Evolutionary conservation across 2,329 filamentous ascomycete species (phyloP).

Genomic region (Coniella vitis): DNA sequence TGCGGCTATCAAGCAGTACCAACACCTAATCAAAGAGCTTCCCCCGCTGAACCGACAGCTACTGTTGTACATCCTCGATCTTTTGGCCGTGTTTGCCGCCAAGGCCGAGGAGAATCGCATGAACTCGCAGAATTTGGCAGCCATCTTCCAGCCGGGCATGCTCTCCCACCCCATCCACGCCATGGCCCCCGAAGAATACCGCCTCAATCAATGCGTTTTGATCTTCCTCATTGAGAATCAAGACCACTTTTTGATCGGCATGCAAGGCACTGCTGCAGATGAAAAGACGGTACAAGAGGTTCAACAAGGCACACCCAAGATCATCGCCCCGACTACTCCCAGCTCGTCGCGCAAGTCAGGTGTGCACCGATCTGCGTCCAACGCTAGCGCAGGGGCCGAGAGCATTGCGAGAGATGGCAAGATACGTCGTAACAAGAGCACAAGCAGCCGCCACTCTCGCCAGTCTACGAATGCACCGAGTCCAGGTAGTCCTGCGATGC

Average conservation of each 20-base stretch:
- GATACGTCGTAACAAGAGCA: constrained; percentile 81
- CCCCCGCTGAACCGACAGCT: constrained; percentile 90
- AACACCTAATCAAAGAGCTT: constrained; percentile 84
- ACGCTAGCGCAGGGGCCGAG: constrained; percentile 80
- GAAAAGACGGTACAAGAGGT: constrained; percentile 62
- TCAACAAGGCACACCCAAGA: constrained; percentile 60
- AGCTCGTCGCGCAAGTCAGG: constrained; percentile 47
- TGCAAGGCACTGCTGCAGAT: constrained; percentile 98
- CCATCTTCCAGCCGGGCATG: constrained; percentile 96
- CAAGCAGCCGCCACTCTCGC: constrained; percentile 80
- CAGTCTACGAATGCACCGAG: constrained; percentile 65
- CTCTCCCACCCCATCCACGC: constrained; percentile 90
- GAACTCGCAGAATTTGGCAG: constrained; percentile 88
- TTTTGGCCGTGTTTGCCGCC: constrained; percentile 92
- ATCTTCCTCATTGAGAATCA: constrained; percentile 99
- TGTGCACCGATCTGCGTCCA: constrained; percentile 72
- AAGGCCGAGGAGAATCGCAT: constrained; percentile 97
- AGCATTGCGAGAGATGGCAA: constrained; percentile 76
- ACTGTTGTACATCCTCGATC: constrained; percentile 88
- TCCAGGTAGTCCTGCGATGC: constrained; percentile 55
- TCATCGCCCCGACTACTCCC: constrained; percentile 41
- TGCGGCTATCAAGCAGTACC: constrained; percentile 74
- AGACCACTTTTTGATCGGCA: constrained; percentile 95
- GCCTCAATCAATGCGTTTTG: constrained; percentile 90
- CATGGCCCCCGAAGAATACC: constrained; percentile 92